These are phyloP conservation scores for Boletus vermiculosoides DNA, from an alignment of 768 basidiomycete species.

Conservation along the genomic window DNA sequence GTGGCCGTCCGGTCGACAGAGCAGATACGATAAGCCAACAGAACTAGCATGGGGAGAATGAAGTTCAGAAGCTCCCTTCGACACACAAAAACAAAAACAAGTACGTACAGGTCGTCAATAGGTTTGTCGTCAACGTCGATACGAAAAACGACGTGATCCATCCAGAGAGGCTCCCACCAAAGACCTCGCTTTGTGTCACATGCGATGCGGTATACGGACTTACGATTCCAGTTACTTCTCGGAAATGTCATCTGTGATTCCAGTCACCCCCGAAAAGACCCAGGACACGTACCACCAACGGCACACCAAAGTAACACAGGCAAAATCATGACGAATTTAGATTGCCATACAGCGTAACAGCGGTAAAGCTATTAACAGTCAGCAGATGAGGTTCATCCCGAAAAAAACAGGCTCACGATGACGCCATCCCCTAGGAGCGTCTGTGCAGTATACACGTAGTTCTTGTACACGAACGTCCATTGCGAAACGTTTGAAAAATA, in stretches of 20 bases:
- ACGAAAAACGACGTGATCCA: conserved; percentile 39
- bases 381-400: not conserved
- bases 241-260: not conserved
- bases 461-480: conserved; percentile 32
- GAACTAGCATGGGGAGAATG: conserved; percentile 9
- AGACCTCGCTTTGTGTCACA: conserved; percentile 21
- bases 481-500: conserved; percentile 30
- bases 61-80: not conserved
- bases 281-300: conserved; percentile 20
- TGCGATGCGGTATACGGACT: conserved; percentile 17
- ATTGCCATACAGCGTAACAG: conserved; percentile 35
- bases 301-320: conserved; percentile 32
- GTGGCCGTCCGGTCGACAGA: conserved; percentile 22
- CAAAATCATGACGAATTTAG: conserved; percentile 23
- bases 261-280: not conserved
- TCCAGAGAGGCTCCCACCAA: conserved; percentile 20
- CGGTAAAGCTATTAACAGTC: conserved; percentile 23
- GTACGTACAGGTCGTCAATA: conserved; percentile 31
- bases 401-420: conserved; percentile 17
- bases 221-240: conserved; percentile 20
- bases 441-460: conserved; percentile 23
- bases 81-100: not conserved
- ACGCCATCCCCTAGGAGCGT: conserved; percentile 33
- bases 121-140: conserved; percentile 33
- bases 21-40: conserved; percentile 34